These are phyloP conservation scores for Annona cherimola DNA, from an alignment of 164 flowering plant genomes.

Conservation along the genomic window DNA sequence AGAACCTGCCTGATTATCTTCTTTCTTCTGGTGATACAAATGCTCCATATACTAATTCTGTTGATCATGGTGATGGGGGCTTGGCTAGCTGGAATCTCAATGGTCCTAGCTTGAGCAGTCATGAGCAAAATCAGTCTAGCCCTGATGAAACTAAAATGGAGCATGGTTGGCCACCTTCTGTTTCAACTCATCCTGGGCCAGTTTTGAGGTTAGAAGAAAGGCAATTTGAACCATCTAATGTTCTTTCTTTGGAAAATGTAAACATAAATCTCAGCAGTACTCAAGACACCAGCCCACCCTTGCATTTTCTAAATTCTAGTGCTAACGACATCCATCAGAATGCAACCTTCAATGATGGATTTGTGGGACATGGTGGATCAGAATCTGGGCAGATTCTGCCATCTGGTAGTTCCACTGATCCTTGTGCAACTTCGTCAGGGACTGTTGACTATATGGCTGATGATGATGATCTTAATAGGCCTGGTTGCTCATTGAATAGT, in stretches of 20 bases:
- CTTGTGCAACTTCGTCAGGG: slow-evolving; percentile 32
- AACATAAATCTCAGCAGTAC: slow-evolving; percentile 22
- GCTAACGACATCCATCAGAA: slow-evolving; percentile 18
- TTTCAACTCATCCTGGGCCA: slow-evolving; percentile 23
- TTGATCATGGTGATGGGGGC: slow-evolving; percentile 28
- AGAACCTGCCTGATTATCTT: slow-evolving; percentile 27
- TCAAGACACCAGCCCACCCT: slow-evolving; percentile 23
- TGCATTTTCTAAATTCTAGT: slow-evolving; percentile 2
- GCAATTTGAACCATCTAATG: slow-evolving; percentile 22
- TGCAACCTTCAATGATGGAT: slow-evolving; percentile 30
- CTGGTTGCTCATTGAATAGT: slow-evolving; percentile 47
- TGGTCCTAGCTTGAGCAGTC: slow-evolving; percentile 48
- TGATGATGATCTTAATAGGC: slow-evolving; percentile 39
- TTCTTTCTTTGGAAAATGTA: slow-evolving; percentile 23
- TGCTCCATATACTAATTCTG: slow-evolving; percentile 23
- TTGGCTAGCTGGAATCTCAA: slow-evolving; percentile 43
- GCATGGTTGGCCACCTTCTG: slow-evolving; percentile 44
- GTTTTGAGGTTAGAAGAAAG: slow-evolving; percentile 37
- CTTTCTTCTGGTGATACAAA: slow-evolving; percentile 29
- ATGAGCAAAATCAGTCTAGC: slow-evolving; percentile 21
- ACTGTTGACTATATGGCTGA: slow-evolving; percentile 34
- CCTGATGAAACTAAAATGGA: slow-evolving; percentile 42
- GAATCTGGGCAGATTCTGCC: slow-evolving; percentile 28
- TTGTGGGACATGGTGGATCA: slow-evolving; percentile 29
- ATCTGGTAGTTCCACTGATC: slow-evolving; percentile 33